These are phyloP conservation scores for Russula olivacea DNA, from an alignment of 768 basidiomycete species.

Conservation along the genomic window DNA sequence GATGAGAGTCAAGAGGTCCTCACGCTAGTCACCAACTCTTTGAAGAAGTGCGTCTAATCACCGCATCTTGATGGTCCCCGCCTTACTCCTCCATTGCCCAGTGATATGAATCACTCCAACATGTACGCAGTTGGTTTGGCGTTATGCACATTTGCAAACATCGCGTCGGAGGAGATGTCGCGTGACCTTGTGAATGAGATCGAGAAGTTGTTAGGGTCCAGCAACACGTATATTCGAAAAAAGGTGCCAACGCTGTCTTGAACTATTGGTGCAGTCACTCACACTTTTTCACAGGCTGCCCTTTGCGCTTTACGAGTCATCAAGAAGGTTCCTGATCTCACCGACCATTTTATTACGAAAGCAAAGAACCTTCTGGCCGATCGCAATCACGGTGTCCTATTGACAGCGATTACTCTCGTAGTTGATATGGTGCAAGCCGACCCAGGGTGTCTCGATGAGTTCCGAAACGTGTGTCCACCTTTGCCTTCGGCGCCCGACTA, in stretches of 20 bases:
- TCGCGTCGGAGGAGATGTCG: conserved; percentile 99
- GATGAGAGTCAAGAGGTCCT: conserved; percentile 98
- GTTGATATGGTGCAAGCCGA: conserved; percentile 91
- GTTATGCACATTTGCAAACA: conserved; percentile 97
- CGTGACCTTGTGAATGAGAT: conserved; percentile 97
- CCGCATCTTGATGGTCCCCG: background rate
- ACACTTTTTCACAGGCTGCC: conserved; percentile 59
- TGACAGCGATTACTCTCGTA: conserved; percentile 90
- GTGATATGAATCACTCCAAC: conserved; percentile 99
- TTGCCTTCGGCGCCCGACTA: conserved; percentile 11
- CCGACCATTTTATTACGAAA: conserved; percentile 86
- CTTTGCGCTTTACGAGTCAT: conserved; percentile 92
- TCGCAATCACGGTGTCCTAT: conserved; percentile 92
- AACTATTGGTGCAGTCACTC: background rate
- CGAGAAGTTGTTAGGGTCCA: conserved; percentile 93
- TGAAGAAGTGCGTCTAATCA: conserved; percentile 76
- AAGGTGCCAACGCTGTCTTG: conserved; percentile 55
- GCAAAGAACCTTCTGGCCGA: conserved; percentile 89
- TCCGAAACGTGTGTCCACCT: conserved; percentile 67
- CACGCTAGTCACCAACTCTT: conserved; percentile 93
- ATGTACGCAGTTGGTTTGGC: conserved; percentile 98
- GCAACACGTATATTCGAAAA: conserved; percentile 98
- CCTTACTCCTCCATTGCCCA: conserved; percentile 33
- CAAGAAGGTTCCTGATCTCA: conserved; percentile 92
- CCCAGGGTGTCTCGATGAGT: conserved; percentile 66